phyloP scores from a whole-genome alignment of 1,139 yeast species.

The Suhomyces bokatorum region DNA sequence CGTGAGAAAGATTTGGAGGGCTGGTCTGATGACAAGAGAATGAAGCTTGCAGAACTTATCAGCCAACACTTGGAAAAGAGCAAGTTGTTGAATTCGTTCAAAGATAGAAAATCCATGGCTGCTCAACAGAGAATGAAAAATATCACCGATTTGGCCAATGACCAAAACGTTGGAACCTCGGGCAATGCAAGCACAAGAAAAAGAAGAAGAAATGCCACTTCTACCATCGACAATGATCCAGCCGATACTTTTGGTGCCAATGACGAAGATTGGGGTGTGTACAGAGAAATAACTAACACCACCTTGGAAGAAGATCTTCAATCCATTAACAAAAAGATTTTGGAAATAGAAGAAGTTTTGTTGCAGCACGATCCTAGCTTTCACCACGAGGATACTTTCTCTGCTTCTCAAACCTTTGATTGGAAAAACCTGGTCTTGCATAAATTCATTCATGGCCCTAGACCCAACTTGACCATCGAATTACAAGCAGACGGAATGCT shows the following conservation, averaged over 20 bases:
- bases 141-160: conserved; percentile 85
- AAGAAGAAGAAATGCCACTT: conserved; percentile 55
- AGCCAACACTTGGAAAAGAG: conserved; percentile 64
- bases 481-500: conserved; percentile 47
- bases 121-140: conserved; percentile 92
- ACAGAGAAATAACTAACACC: conserved; percentile 76
- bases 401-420: conserved; percentile 72
- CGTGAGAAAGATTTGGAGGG: conserved; percentile 70
- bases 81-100: conserved; percentile 73
- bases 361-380: conserved; percentile 82
- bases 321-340: conserved; percentile 61
- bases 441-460: conserved; percentile 85
- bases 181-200: conserved; percentile 35
- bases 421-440: conserved; percentile 83
- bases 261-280: conserved; percentile 94
- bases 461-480: conserved; percentile 51
- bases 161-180: conserved; percentile 24
- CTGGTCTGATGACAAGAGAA: conserved; percentile 77
- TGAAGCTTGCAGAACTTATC: conserved; percentile 57
- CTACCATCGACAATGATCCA: conserved; percentile 84
- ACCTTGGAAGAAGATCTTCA: conserved; percentile 75
- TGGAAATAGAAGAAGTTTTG: conserved; percentile 69
- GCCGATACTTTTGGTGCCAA: conserved; percentile 94
- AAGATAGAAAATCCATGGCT: conserved; percentile 86
- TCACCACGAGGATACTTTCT: conserved; percentile 77